phyloP scores from a whole-genome alignment of 805 yeast genomes.

The Candida pseudoglaebosa region DNA sequence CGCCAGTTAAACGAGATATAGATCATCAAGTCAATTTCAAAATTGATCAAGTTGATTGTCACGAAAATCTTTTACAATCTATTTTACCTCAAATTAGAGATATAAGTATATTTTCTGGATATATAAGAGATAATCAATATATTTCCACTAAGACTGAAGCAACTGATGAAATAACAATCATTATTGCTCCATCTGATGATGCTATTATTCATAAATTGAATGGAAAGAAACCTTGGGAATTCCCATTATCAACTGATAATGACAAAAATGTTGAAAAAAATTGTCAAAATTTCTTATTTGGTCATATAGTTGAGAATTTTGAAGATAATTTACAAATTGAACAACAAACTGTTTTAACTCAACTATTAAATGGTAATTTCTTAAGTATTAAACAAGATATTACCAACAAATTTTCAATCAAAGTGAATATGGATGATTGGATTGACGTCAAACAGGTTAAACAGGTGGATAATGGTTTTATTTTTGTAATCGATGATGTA shows the following conservation, averaged over 20 bases:
- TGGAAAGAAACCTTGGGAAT: slow-evolving; percentile 78
- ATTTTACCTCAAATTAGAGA: slow-evolving; percentile 32
- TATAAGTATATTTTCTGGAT: slow-evolving; percentile 62
- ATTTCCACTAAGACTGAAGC: slow-evolving; percentile 47
- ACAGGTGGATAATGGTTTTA: slow-evolving; percentile 37
- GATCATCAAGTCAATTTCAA: slow-evolving; percentile 12
- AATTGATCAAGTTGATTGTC: slow-evolving; percentile 13
- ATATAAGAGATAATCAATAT: slow-evolving; percentile 59
- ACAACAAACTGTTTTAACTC: slow-evolving; percentile 12
- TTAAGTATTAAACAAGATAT: slow-evolving; percentile 18
- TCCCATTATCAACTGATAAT: slow-evolving; percentile 50
- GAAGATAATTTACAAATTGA: slow-evolving; percentile 16
- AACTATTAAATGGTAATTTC: slow-evolving; percentile 18
- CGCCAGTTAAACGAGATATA: background rate
- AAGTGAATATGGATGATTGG: slow-evolving; percentile 11
- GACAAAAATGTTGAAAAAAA: slow-evolving; percentile 50
- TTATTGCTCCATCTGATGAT: slow-evolving; percentile 68
- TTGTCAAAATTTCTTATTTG: slow-evolving; percentile 52
- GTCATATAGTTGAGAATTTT: slow-evolving; percentile 50
- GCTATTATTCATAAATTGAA: slow-evolving; percentile 44
- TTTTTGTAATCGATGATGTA: slow-evolving; percentile 34
- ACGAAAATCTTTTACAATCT: slow-evolving; percentile 26
- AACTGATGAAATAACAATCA: slow-evolving; percentile 40
- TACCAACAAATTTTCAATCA: slow-evolving; percentile 16
- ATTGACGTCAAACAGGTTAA: slow-evolving; percentile 22